These are phyloP conservation scores for Passiflora organensis DNA, from an alignment of 345 rosid species.

Conservation along the genomic window DNA sequence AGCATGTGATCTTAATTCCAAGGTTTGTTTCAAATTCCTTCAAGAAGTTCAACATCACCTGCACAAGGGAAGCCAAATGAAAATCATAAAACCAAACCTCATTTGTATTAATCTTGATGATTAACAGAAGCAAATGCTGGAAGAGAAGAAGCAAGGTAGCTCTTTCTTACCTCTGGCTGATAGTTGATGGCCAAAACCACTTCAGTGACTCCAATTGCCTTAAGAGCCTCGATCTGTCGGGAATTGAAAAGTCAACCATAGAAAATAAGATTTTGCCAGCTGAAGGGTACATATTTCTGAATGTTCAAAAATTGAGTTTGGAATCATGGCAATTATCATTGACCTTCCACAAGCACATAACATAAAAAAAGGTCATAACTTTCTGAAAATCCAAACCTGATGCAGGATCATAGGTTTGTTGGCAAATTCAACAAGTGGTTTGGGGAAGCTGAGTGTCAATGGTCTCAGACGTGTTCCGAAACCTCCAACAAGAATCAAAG, in stretches of 20 bases:
- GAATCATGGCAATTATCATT: too few species aligned
- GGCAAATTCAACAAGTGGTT: conserved; percentile 97
- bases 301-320: too few species aligned
- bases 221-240: conserved; percentile 88
- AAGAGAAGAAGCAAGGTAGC: too few species aligned
- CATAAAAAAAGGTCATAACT: background rate
- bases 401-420: conserved; percentile 99
- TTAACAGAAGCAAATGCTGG: too few species aligned
- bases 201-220: conserved; percentile 91
- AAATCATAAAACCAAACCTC: background rate
- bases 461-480: conserved; percentile 98
- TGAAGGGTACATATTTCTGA: too few species aligned
- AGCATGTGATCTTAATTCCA: conserved; percentile 86
- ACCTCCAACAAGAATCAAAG: conserved; percentile 98
- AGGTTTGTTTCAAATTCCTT: conserved; percentile 86
- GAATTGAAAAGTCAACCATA: conserved; percentile 5
- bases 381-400: conserved; percentile 50
- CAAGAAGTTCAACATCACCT: conserved; percentile 93
- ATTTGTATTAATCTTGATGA: too few species aligned
- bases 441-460: conserved; percentile 91
- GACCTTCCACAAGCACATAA: too few species aligned
- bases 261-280: background rate
- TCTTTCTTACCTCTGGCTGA: conserved; percentile 78
- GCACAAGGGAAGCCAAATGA: conserved; percentile 12
- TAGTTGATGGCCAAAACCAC: conserved; percentile 96